Conservation (phyloP, 768 basidiomycete genomes). For the Auricularia auricula-judae region DNA sequence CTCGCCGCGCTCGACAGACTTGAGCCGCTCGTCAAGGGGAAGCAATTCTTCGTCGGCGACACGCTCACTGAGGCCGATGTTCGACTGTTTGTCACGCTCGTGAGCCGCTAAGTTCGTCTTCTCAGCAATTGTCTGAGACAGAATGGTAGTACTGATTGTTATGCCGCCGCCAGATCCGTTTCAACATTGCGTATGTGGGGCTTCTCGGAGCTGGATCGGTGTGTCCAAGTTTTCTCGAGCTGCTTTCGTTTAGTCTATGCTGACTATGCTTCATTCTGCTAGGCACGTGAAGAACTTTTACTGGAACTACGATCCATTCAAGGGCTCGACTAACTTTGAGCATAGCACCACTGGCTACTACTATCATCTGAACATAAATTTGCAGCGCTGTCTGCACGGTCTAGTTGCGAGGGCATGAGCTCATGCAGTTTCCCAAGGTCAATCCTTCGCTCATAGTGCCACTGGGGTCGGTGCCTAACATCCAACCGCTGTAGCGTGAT, state of each 20-base stretch:
- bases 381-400: background rate
- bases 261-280: conserved; percentile 3
- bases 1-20: conserved; percentile 72
- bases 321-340: conserved; percentile 75
- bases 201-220: conserved; percentile 77
- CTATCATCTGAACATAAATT: conserved; percentile 35
- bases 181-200: conserved; percentile 85
- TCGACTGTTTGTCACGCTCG: conserved; percentile 88
- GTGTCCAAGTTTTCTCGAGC: conserved; percentile 11
- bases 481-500: conserved; percentile 33
- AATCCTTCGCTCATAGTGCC: conserved; percentile 74
- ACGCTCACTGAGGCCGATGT: conserved; percentile 75
- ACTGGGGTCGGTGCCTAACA: conserved; percentile 57
- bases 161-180: conserved; percentile 47
- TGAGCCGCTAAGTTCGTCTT: conserved; percentile 25
- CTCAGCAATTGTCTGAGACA: background rate
- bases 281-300: conserved; percentile 84
- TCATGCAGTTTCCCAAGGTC: conserved; percentile 36
- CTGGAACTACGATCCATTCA: conserved; percentile 85
- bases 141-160: no score
- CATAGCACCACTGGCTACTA: conserved; percentile 77
- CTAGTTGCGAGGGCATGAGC: no score
- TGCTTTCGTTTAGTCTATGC: no score
- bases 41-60: conserved; percentile 78
- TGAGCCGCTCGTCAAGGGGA: conserved; percentile 65